These are phyloP conservation scores for Penicillium verhagenii DNA, from an alignment of 495 filamentous ascomycete genomes.

Conservation along the genomic window DNA sequence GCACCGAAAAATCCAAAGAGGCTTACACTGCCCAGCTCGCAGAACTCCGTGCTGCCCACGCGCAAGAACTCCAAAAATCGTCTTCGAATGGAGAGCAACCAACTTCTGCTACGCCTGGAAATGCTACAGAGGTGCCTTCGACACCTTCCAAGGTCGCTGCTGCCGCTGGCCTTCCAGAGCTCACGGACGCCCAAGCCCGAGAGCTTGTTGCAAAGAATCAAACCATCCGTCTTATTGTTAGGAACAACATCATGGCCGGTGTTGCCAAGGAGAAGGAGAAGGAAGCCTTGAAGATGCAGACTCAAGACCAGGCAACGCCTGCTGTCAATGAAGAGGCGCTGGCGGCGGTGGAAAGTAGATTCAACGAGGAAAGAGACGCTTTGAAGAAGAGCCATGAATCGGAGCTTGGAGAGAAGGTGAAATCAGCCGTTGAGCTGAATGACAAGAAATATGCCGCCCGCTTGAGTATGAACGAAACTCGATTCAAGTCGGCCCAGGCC, in stretches of 20 bases:
- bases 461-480: slow-evolving; percentile 78
- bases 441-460: slow-evolving; percentile 66
- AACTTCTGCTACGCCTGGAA: slow-evolving; percentile 31
- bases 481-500: slow-evolving; percentile 57
- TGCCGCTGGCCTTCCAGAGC: slow-evolving; percentile 23
- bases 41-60: slow-evolving; percentile 56
- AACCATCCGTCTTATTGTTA: slow-evolving; percentile 63
- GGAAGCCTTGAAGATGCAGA: slow-evolving; percentile 18
- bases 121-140: slow-evolving; percentile 31
- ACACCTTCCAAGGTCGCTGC: slow-evolving; percentile 32
- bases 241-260: slow-evolving; percentile 62
- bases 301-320: slow-evolving; percentile 2
- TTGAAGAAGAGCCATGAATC: slow-evolving; percentile 58
- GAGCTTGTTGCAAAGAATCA: slow-evolving; percentile 64
- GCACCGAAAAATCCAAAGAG: slow-evolving; percentile 71
- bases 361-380: slow-evolving; percentile 57
- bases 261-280: slow-evolving; percentile 59
- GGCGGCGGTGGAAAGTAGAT: slow-evolving; percentile 45
- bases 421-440: slow-evolving; percentile 42
- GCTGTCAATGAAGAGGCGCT: slow-evolving; percentile 28
- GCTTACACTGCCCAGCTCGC: slow-evolving; percentile 66
- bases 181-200: slow-evolving; percentile 61
- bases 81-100: slow-evolving; percentile 55
- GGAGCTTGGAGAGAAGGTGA: slow-evolving; percentile 41
- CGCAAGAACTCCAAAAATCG: slow-evolving; percentile 62